Percentiles rank a stretch among this genome's conserved stretches.
Conservation (phyloP, 2,329 filamentous ascomycete species). For the Aspergillus felis region DNA sequence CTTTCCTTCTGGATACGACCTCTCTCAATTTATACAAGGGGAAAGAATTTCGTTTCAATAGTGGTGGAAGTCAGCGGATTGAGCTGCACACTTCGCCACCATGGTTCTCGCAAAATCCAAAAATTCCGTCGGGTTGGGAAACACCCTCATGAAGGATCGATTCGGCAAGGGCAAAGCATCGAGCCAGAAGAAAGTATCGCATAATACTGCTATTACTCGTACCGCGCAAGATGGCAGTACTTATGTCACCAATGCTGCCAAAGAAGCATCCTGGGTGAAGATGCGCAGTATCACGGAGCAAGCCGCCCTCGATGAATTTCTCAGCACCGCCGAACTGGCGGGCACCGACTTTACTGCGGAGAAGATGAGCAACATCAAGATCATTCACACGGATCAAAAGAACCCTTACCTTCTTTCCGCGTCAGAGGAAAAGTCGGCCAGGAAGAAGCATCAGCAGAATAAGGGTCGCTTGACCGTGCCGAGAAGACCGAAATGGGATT, state of each 20-base stretch:
- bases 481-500: conserved; percentile 82
- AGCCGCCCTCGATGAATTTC: conserved; percentile 91
- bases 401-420: conserved; percentile 90
- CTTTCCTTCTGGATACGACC: not conserved
- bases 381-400: conserved; percentile 93
- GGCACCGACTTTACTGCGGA: conserved; percentile 98
- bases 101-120: conserved; percentile 90
- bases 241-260: conserved; percentile 85
- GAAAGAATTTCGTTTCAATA: not conserved
- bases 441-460: conserved; percentile 81
- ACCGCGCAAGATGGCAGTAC: conserved; percentile 73
- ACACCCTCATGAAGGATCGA: conserved; percentile 97
- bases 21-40: conserved; percentile 12
- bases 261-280: conserved; percentile 96
- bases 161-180: conserved; percentile 89
- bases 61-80: not conserved
- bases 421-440: conserved; percentile 71
- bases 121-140: conserved; percentile 89
- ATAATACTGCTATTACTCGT: conserved; percentile 63
- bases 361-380: conserved; percentile 98
- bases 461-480: conserved; percentile 79
- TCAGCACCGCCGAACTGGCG: conserved; percentile 93
- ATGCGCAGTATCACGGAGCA: conserved; percentile 99
- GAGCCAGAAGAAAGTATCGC: conserved; percentile 70
- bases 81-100: conserved; percentile 22